These are phyloP conservation scores for Yamadazyma pseudoaaseri DNA, from an alignment of 1,139 yeast genomes.

Conservation along the genomic window DNA sequence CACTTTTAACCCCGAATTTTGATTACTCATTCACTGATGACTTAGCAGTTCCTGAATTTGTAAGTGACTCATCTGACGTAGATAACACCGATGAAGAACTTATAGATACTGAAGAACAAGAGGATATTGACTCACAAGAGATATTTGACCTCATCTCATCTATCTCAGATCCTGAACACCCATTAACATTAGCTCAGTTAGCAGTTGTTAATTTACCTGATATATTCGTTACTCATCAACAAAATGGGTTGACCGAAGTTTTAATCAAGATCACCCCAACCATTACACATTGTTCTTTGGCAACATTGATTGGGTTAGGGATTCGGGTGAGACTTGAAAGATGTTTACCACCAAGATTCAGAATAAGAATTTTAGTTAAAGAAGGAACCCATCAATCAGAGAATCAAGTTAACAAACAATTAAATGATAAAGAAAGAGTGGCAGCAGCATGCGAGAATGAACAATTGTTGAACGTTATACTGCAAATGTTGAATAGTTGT, in stretches of 20 bases:
- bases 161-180: slow-evolving; percentile 98
- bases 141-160: slow-evolving; percentile 70
- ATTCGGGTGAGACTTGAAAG: slow-evolving; percentile 89
- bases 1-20: slow-evolving; percentile 15
- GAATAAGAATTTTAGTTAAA: slow-evolving; percentile 77
- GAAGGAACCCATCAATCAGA: slow-evolving; percentile 97
- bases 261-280: slow-evolving; percentile 91
- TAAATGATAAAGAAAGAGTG: slow-evolving; percentile 95
- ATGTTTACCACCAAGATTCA: slow-evolving; percentile 79
- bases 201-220: slow-evolving; percentile 89
- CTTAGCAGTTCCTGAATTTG: slow-evolving; percentile 23
- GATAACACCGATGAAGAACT: slow-evolving; percentile 34
- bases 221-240: slow-evolving; percentile 56
- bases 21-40: not conserved
- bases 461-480: slow-evolving; percentile 81
- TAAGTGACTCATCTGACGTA: slow-evolving; percentile 19
- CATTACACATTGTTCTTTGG: slow-evolving; percentile 94
- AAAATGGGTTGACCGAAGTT: slow-evolving; percentile 67
- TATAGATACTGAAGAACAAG: slow-evolving; percentile 46
- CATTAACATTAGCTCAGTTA: slow-evolving; percentile 88
- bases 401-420: slow-evolving; percentile 91
- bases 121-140: slow-evolving; percentile 69
- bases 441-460: slow-evolving; percentile 99
- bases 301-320: slow-evolving; percentile 93
- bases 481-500: slow-evolving; percentile 89